A percentile compares a stretch with the other conserved stretches of the same genome.
Evolutionary conservation across 1,284 basidiomycete species (phyloP).

Genomic region (Cutaneotrichosporon spelunceum): DNA sequence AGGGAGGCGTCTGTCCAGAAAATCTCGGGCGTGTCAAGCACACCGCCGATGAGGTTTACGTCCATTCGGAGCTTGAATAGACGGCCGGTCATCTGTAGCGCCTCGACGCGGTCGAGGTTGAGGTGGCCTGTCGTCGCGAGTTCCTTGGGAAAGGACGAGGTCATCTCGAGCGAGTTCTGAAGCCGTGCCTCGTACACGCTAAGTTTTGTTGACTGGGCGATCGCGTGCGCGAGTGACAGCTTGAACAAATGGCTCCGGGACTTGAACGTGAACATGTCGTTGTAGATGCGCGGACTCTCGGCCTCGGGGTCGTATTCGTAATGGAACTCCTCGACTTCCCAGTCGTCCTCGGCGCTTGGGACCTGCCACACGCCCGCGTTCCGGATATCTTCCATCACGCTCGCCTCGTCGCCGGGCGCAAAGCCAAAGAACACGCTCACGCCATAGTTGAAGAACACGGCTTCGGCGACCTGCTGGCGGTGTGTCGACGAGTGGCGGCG

Average conservation of each 20-base stretch:
- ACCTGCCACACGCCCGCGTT: conserved; percentile 65
- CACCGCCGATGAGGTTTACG: conserved; percentile 87
- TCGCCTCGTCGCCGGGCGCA: conserved; percentile 67
- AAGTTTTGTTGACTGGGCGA: conserved; percentile 90
- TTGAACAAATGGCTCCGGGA: conserved; percentile 68
- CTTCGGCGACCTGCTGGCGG: conserved; percentile 63
- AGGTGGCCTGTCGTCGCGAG: conserved; percentile 76
- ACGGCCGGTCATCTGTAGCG: conserved; percentile 79
- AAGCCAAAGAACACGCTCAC: conserved; percentile 87
- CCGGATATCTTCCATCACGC: conserved; percentile 77
- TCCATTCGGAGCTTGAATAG: conserved; percentile 86
- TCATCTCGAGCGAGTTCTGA: conserved; percentile 72
- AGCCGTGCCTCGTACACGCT: conserved; percentile 83
- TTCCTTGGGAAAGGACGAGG: conserved; percentile 78
- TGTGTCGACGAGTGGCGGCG: conserved; percentile 13
- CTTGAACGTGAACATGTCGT: conserved; percentile 69
- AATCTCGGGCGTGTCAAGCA: conserved; percentile 89
- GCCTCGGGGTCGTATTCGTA: conserved; percentile 84
- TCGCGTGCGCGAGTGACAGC: conserved; percentile 87
- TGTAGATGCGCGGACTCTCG: conserved; percentile 77
- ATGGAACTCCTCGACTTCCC: conserved; percentile 89
- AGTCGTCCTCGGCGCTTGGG: conserved; percentile 60
- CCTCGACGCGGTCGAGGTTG: conserved; percentile 72
- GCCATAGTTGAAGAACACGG: conserved; percentile 73
- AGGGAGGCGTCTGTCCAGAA: conserved; percentile 94